Evolutionary conservation across 768 basidiomycete genomes (phyloP).

Genomic region (Lactifluus piperatus): DNA sequence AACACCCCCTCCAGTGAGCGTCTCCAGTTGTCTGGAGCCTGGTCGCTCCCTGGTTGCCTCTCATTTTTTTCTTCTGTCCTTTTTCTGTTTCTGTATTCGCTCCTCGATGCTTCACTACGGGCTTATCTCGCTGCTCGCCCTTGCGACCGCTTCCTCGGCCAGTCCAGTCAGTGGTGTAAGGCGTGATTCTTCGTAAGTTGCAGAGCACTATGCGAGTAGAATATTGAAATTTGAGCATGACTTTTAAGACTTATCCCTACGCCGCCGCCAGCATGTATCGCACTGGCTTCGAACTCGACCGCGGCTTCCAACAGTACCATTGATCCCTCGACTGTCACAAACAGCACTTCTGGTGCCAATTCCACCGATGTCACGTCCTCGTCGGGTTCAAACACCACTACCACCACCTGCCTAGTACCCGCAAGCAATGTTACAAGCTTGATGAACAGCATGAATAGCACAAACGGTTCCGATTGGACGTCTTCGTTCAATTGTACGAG

Average conservation of each 20-base stretch:
- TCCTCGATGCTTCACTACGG: not conserved
- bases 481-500: not conserved
- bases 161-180: constrained; percentile 8
- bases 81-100: not conserved
- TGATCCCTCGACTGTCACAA: not conserved
- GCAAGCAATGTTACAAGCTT: not conserved
- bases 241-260: constrained; percentile 10
- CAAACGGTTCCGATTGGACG: not conserved
- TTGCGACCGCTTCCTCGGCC: not conserved
- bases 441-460: not conserved
- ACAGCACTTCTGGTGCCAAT: not conserved
- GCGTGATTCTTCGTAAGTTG: constrained; percentile 11
- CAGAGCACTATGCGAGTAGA: not conserved
- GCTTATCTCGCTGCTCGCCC: constrained; percentile 3
- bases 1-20: not conserved
- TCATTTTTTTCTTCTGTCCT: constrained; percentile 1
- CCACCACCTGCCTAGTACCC: not conserved
- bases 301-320: not conserved
- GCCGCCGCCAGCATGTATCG: constrained; percentile 10
- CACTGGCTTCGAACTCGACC: not conserved
- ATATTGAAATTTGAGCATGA: not conserved
- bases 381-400: not conserved
- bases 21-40: constrained; percentile 14
- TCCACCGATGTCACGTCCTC: not conserved
- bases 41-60: constrained; percentile 12